Evolutionary conservation across 345 rosid species (phyloP), one percentile per base, ranked within the genome.

Genomic region (Alliaria petiolata): DNA sequence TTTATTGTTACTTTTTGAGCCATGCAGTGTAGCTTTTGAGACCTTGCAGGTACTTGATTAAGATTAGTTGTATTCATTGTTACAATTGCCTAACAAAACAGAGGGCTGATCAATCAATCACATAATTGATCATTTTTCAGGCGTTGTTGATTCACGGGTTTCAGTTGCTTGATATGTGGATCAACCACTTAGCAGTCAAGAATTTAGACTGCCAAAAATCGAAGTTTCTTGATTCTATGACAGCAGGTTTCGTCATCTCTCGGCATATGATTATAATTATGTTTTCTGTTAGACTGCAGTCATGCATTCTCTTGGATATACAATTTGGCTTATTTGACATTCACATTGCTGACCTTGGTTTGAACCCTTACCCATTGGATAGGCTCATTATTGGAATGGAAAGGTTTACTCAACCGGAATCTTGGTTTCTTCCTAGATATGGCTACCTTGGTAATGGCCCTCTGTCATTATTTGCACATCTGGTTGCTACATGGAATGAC

Each of bases 401-500:
- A 91, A 81, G 84, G 89, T 76, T 66, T 82, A 75, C 89, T 91
- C 67, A 80, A 82, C 57, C 82, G 91, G 50, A 85, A 91, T 75
- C 63, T 89, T 62, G 97, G 97, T 13, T 88, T 91, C 77, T 62
- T 68, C 68, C 84, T 91, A n/a, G 95, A 89, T 81, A 82, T 89
- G 87, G 89, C 86, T 76, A 84, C 95, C 44, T 76, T 91, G 70
- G 64, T 84, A 53, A 85, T 87, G 89, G 95, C 92, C 63, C n/a
- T n/a, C n/a, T n/a, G n/a, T n/a, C 95, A 91, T 78, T 91, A 87
- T 68, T 34, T 85, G 75, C 76, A 83, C 69, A 87, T 91, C 33
- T 91, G 92, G 92, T 89, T 92, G 95, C 89, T 88, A 62, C 95
- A 78, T 82, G 92, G 95, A 62, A 82, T n/a, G n/a, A n/a, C n/a